These are phyloP conservation scores for Gypsophila paniculata DNA, from an alignment of 179 eudicot genomes.

Conservation along the genomic window DNA sequence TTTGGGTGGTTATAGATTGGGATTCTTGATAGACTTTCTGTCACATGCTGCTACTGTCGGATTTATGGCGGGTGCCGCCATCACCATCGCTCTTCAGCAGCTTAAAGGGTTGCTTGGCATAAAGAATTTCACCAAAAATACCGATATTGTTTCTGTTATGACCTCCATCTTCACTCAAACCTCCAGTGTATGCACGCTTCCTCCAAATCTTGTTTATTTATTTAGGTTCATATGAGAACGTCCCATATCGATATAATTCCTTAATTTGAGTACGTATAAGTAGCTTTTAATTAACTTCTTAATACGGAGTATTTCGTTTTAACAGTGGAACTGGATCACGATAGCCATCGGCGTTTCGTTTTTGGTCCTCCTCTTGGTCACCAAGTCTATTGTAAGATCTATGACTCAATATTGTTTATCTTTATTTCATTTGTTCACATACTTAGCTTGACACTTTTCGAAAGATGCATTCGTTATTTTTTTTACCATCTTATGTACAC, in stretches of 20 bases:
- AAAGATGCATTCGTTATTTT: too few relatives aligned
- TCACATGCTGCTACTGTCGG: constrained; percentile 34
- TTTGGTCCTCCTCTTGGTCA: constrained; percentile 25
- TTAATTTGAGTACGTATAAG: too few relatives aligned
- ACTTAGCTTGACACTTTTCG: too few relatives aligned
- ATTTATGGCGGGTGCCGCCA: constrained; percentile 35
- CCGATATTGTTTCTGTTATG: constrained; percentile 26
- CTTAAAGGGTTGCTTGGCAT: constrained; percentile 34
- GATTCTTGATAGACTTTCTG: constrained; percentile 30
- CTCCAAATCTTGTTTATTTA: not conserved
- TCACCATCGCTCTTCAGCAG: constrained; percentile 33
- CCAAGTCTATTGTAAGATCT: constrained; percentile 28
- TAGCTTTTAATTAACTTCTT: too few relatives aligned
- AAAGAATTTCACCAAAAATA: constrained; percentile 21
- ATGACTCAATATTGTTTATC: not conserved
- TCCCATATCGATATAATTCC: too few relatives aligned
- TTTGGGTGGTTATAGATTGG: constrained; percentile 23
- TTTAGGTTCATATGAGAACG: too few relatives aligned
- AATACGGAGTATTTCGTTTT: not conserved
- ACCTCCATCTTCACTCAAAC: constrained; percentile 26
- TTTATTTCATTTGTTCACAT: too few relatives aligned
- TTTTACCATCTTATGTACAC: too few relatives aligned
- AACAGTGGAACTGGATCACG: constrained; percentile 34
- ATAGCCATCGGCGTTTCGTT: constrained; percentile 30
- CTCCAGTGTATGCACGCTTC: constrained; percentile 13